Evolutionary conservation across 169 alveolate species (phyloP).

Genomic region (Plasmodium cynomolgi): DNA sequence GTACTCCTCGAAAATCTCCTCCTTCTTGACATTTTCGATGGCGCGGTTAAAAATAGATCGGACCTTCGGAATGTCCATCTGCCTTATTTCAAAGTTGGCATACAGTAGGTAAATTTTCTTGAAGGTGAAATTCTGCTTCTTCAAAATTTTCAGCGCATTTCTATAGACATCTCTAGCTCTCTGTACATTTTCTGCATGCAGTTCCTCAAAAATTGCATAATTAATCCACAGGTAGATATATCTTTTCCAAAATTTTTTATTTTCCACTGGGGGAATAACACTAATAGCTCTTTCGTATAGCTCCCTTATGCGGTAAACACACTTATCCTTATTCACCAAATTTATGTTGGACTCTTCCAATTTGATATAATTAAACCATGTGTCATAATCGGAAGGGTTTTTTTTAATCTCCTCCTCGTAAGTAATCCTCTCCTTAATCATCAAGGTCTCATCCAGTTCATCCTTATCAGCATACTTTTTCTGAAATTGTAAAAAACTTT

Average conservation of each 20-base stretch:
- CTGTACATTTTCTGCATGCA: conserved; percentile 85
- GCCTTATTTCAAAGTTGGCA: conserved; percentile 91
- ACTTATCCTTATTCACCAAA: conserved; percentile 46
- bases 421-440: conserved; percentile 86
- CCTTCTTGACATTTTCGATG: conserved; percentile 93
- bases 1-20: conserved; percentile 92
- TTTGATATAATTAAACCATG: conserved; percentile 96
- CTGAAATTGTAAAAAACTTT: conserved; percentile 93
- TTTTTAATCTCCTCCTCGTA: conserved; percentile 88
- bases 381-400: conserved; percentile 93
- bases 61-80: conserved; percentile 86
- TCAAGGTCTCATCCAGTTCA: conserved; percentile 90
- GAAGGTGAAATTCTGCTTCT: conserved; percentile 92
- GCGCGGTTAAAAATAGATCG: conserved; percentile 95
- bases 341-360: conserved; percentile 93
- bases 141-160: conserved; percentile 89
- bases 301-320: conserved; percentile 88
- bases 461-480: conserved; percentile 94
- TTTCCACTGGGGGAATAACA: conserved; percentile 92
- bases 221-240: conserved; percentile 95
- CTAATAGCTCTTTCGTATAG: conserved; percentile 95
- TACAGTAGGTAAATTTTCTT: conserved; percentile 93
- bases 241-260: conserved; percentile 93
- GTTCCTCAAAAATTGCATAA: conserved; percentile 96
- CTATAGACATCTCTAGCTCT: conserved; percentile 92